Evolutionary conservation across 2,329 filamentous ascomycete species (phyloP).

Genomic region (Pseudocercospora eumusae): DNA sequence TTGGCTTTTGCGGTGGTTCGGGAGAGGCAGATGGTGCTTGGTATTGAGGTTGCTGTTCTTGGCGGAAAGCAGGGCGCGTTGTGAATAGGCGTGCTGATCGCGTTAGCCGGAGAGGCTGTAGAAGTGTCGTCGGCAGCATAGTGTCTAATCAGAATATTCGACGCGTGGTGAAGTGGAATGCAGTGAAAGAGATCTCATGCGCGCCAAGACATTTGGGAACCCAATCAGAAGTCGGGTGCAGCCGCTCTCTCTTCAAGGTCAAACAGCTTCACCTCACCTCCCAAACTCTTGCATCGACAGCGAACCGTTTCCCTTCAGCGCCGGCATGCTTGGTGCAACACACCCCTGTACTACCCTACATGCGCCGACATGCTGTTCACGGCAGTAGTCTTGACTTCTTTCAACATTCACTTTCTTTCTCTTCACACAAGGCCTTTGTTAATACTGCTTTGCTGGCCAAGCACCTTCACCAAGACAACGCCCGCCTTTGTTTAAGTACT

Average conservation of each 20-base stretch:
- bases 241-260: neutral
- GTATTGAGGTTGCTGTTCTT: constrained; percentile 21
- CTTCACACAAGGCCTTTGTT: constrained; percentile 18
- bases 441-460: constrained; percentile 22
- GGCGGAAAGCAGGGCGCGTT: neutral
- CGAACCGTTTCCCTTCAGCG: constrained; percentile 5
- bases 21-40: constrained; percentile 28
- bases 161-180: neutral
- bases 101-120: neutral
- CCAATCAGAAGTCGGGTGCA: too few species aligned
- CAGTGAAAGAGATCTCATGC: neutral
- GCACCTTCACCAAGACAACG: constrained; percentile 16
- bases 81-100: constrained; percentile 7
- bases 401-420: constrained; percentile 18
- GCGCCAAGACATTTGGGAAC: too few species aligned
- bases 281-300: constrained; percentile 2
- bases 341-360: neutral
- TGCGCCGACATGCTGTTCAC: neutral
- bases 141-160: neutral
- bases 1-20: constrained; percentile 22
- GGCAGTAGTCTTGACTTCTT: neutral
- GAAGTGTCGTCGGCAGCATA: constrained; percentile 5
- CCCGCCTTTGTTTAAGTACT: constrained; percentile 11
- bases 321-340: neutral
- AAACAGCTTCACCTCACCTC: neutral